Base-by-base conservation (phyloP, 352 stramenopile genomes). In the Aphanomyces euteiches region DNA sequence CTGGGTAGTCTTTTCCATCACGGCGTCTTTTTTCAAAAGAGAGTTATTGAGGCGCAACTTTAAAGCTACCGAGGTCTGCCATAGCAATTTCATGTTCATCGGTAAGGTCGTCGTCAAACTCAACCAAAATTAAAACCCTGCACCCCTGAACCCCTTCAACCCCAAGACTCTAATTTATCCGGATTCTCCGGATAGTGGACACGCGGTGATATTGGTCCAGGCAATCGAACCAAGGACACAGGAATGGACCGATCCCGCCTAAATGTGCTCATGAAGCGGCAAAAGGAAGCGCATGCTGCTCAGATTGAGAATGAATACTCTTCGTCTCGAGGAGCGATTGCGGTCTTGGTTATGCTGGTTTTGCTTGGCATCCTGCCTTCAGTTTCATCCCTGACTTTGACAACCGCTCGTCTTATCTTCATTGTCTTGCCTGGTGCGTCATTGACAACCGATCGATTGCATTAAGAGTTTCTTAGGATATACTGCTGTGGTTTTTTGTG, bases 391-490 rank as follows among this genome's bases (percentile, higher is more conserved):
- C 39, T 40, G 13, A 61, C 50, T 34, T 21, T 47, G n/a, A 47
- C 19, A 19, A n/a, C 43, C 34, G 28, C 28, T 28, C 28, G 28
- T 28, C 28, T 0, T 28, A 15, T 69, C 47, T 69, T 69, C 45
- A 37, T 69, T 21, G 54, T 69, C 19, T 37, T 69, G 63, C 63
- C 63, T 39, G 63, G 63, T 69, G 48, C 8, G 21, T 38, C 17
- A 34, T 17, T 38, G 15, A 28, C 28, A 28, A 28, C 28, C 28
- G 28, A 28, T 28, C 28, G 28, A 28, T 28, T 28, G 2, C 28
- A 28, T 28, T 28, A 28, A 28, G 28, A 28, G 28, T 28, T 28
- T 28, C 28, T 6, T 60, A 69, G 63, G 63, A 17, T 69, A 69
- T 7, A 15, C 47, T n/a, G 41, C 47, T 13, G 63, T 21, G 5